phyloP scores from a whole-genome alignment of 1,139 yeast species.

The Yamadazyma songkhlaensis region DNA sequence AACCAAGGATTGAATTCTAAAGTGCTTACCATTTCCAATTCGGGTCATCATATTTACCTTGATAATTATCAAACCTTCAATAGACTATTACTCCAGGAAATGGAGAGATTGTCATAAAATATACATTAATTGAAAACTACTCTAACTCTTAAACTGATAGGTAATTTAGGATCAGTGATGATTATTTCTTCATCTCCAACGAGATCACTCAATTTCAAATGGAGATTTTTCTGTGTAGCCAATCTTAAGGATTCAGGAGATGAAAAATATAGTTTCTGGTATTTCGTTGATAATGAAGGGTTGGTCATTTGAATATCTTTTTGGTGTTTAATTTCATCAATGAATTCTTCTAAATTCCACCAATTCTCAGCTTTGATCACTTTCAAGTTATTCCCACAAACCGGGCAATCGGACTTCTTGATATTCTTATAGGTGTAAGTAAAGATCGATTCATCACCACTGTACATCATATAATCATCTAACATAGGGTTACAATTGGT shows the following conservation, averaged over 20 bases:
- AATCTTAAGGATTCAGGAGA: slow-evolving; percentile 51
- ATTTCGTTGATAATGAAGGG: slow-evolving; percentile 52
- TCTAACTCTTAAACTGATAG: slow-evolving; percentile 35
- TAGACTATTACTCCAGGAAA: slow-evolving; percentile 36
- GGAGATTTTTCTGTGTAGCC: slow-evolving; percentile 47
- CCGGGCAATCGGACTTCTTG: slow-evolving; percentile 62
- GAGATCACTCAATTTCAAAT: slow-evolving; percentile 32
- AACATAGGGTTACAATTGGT: slow-evolving; percentile 67
- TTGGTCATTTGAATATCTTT: slow-evolving; percentile 41
- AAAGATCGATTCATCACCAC: slow-evolving; percentile 76
- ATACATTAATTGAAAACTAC: slow-evolving; percentile 17
- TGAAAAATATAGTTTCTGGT: slow-evolving; percentile 45
- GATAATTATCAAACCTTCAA: slow-evolving; percentile 58
- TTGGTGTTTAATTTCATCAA: slow-evolving; percentile 32
- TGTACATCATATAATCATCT: slow-evolving; percentile 83
- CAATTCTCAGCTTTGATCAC: slow-evolving; percentile 28
- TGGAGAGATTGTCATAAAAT: slow-evolving; percentile 14
- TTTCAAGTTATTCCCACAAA: slow-evolving; percentile 58
- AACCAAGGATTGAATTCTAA: slow-evolving; percentile 29
- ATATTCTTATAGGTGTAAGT: slow-evolving; percentile 69
- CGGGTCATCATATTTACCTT: slow-evolving; percentile 73
- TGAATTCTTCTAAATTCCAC: slow-evolving; percentile 49
- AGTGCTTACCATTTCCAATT: slow-evolving; percentile 45
- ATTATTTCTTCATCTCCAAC: slow-evolving; percentile 46
- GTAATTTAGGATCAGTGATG: slow-evolving; percentile 56